Evolutionary conservation across 2,329 filamentous ascomycete species (phyloP).

Genomic region (Xylariales sp.): DNA sequence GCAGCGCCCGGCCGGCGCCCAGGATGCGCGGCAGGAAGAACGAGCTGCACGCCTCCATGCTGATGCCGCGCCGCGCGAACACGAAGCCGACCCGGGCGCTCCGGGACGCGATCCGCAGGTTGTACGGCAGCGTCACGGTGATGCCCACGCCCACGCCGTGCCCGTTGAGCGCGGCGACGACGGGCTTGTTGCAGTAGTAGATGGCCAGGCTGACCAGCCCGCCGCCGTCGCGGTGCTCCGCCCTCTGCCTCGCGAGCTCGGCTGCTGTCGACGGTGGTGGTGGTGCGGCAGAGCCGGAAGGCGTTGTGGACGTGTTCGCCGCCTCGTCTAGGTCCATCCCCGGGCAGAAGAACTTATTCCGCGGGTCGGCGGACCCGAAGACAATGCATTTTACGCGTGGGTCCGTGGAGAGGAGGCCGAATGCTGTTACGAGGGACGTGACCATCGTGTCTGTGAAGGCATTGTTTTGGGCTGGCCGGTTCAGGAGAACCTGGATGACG

Average conservation of each 20-base stretch:
- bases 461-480: constrained; percentile 63
- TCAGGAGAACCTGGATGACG: constrained; percentile 58
- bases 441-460: constrained; percentile 65
- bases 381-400: constrained; percentile 50
- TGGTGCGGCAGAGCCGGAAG: background rate
- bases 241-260: constrained; percentile 7
- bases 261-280: constrained; percentile 5
- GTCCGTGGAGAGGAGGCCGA: constrained; percentile 46
- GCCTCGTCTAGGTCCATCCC: constrained; percentile 48
- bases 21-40: constrained; percentile 70
- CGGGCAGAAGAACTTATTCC: constrained; percentile 51
- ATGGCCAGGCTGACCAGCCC: constrained; percentile 52
- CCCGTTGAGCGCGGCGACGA: constrained; percentile 55
- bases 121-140: constrained; percentile 55
- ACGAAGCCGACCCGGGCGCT: constrained; percentile 69
- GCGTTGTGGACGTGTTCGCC: constrained; percentile 18
- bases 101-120: constrained; percentile 47
- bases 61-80: constrained; percentile 64
- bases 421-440: constrained; percentile 52
- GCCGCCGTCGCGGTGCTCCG: constrained; percentile 42
- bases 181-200: constrained; percentile 52
- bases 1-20: constrained; percentile 58
- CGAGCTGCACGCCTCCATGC: constrained; percentile 67
- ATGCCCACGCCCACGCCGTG: constrained; percentile 57
- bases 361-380: constrained; percentile 45